Evolutionary conservation across 768 basidiomycete species (phyloP).

Genomic region (Leucocoprinus birnbaumii): DNA sequence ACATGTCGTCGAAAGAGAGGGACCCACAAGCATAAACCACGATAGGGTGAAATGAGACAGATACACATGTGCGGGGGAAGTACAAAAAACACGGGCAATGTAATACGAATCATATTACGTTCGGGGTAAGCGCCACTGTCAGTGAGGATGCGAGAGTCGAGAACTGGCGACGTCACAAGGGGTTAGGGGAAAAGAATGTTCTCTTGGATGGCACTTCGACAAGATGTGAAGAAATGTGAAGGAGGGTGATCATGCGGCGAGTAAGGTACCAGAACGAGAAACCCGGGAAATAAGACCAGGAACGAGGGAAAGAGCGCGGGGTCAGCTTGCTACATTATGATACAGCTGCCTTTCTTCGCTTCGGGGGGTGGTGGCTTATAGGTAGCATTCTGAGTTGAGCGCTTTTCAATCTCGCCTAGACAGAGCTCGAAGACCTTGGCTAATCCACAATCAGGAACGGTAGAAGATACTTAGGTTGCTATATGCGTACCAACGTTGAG

Average conservation of each 20-base stretch:
- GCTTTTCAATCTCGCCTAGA: constrained; percentile 77
- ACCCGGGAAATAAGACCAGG: neutral
- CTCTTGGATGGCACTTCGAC: neutral
- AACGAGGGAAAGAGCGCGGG: neutral
- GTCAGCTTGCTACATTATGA: constrained; percentile 46
- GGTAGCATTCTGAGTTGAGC: constrained; percentile 25
- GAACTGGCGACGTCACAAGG: neutral
- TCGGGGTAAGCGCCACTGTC: too few relatives aligned
- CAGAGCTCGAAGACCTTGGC: constrained; percentile 81
- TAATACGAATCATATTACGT: too few relatives aligned
- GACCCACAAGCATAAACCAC: neutral
- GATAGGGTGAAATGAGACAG: neutral
- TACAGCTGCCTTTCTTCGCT: constrained; percentile 39
- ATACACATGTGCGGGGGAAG: neutral
- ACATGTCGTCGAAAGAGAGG: neutral
- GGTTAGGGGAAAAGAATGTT: neutral
- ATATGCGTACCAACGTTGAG: constrained; percentile 69
- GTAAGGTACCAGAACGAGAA: neutral
- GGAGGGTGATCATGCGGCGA: neutral
- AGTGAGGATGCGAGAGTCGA: too few relatives aligned
- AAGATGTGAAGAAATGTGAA: constrained; percentile 9
- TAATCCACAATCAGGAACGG: constrained; percentile 21
- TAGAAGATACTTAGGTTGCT: neutral
- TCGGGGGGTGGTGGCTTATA: constrained; percentile 32
- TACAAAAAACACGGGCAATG: neutral